Percentiles rank a stretch among this genome's conserved stretches.
Conservation (phyloP, 2,329 filamentous ascomycete genomes). For the Beauveria sp. region DNA sequence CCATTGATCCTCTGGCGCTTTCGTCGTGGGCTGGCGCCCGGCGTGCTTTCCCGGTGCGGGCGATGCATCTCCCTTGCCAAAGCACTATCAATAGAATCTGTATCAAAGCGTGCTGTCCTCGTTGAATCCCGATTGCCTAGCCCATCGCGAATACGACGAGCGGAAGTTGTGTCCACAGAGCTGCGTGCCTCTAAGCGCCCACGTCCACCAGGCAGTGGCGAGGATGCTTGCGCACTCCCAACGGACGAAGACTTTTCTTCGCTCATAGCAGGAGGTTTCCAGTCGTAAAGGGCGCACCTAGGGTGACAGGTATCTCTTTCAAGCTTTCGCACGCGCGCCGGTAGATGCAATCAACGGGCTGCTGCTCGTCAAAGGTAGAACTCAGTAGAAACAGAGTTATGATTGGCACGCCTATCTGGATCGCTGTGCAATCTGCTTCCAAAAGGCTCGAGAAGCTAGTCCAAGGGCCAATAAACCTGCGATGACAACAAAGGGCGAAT, state of each 20-base stretch:
- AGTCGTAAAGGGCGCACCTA: neutral
- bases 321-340: neutral
- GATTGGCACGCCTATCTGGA: neutral
- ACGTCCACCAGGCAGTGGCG: conserved; percentile 39
- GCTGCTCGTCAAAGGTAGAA: neutral
- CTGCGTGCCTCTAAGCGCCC: conserved; percentile 34
- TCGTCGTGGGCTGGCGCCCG: conserved; percentile 47
- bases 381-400: neutral
- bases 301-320: neutral
- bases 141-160: conserved; percentile 27
- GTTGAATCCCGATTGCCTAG: conserved; percentile 28
- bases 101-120: conserved; percentile 35
- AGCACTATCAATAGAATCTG: conserved; percentile 43
- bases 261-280: conserved; percentile 16
- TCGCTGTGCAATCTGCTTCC: neutral
- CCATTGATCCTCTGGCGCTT: conserved; percentile 55
- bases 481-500: neutral
- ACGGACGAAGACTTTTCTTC: conserved; percentile 24
- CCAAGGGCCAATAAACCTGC: neutral
- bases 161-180: conserved; percentile 27
- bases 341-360: neutral
- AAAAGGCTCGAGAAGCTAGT: no score
- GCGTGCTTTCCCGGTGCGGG: conserved; percentile 44
- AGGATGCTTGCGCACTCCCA: conserved; percentile 28
- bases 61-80: conserved; percentile 44